Conservation (phyloP, 306 rosid species). For the Urtica urens region DNA sequence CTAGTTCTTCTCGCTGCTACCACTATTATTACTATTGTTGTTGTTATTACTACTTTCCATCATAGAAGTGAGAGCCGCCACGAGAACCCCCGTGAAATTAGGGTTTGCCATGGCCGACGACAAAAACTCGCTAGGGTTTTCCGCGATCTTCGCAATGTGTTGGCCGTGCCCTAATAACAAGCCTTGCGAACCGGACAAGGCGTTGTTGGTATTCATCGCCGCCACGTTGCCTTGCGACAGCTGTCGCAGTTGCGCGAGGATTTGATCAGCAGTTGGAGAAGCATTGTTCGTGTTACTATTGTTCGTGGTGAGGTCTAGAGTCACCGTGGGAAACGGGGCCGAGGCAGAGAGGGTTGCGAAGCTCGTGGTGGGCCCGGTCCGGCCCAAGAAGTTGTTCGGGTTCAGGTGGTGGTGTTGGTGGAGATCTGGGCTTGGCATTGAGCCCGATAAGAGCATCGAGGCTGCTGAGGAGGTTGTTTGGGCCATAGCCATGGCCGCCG, state of each 20-base stretch:
- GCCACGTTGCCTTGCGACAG: neutral
- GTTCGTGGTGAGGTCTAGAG: slow-evolving; percentile 45
- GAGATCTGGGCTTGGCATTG: slow-evolving; percentile 49
- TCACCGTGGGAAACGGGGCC: slow-evolving; percentile 72
- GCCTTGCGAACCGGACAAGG: neutral
- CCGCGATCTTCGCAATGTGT: slow-evolving; percentile 35
- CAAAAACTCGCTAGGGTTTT: slow-evolving; percentile 37
- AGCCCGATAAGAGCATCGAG: slow-evolving; percentile 60
- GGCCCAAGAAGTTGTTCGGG: slow-evolving; percentile 23
- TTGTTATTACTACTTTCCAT: slow-evolving; percentile 25
- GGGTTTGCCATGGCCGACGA: slow-evolving; percentile 58
- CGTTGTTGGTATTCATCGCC: neutral
- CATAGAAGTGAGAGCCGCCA: slow-evolving; percentile 45
- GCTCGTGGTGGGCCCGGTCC: slow-evolving; percentile 27
- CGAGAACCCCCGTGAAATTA: slow-evolving; percentile 47
- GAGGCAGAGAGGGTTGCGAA: slow-evolving; percentile 58
- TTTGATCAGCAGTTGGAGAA: slow-evolving; percentile 3
- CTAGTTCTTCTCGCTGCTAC: slow-evolving; percentile 12
- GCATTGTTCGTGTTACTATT: slow-evolving; percentile 6
- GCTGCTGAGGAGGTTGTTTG: slow-evolving; percentile 62
- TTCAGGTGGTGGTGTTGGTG: slow-evolving; percentile 22
- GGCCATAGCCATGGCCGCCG: slow-evolving; percentile 57
- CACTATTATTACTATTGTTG: neutral
- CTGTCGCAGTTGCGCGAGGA: neutral
- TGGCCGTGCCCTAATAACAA: neutral